phyloP scores from a whole-genome alignment of 257 asterid genomes.

The Fraxinus quadrangulata region DNA sequence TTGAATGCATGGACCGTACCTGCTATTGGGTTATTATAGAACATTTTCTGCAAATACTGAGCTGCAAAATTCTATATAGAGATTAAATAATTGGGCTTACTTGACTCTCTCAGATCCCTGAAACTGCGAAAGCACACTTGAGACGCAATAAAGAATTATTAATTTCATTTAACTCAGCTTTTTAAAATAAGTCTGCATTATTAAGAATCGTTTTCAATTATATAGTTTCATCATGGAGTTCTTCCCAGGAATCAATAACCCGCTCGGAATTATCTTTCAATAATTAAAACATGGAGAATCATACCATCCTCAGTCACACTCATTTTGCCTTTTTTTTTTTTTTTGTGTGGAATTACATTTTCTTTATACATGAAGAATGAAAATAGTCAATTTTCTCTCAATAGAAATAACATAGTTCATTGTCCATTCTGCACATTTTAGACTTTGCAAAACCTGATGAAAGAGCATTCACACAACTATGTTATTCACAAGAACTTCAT shows the following conservation, averaged over 20 bases:
- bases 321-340: too few species aligned
- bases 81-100: neutral
- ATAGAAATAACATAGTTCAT: neutral
- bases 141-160: neutral
- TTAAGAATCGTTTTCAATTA: neutral
- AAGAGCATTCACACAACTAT: constrained; percentile 72
- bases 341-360: neutral
- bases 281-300: neutral
- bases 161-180: too few species aligned
- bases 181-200: neutral
- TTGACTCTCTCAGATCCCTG: too few species aligned
- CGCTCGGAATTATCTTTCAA: neutral
- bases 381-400: too few species aligned
- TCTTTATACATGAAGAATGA: neutral
- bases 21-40: neutral
- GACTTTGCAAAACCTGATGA: constrained; percentile 12
- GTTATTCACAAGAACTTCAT: constrained; percentile 28
- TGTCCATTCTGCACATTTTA: neutral
- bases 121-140: neutral
- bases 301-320: neutral
- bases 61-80: neutral
- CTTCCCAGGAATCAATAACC: neutral
- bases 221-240: neutral
- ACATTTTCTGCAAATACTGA: too few species aligned
- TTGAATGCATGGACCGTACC: neutral